Evolutionary conservation across 129 eudicot genomes (phyloP), one percentile per base, ranked within the genome.

Genomic region (Centrapalus pauciflorus): DNA sequence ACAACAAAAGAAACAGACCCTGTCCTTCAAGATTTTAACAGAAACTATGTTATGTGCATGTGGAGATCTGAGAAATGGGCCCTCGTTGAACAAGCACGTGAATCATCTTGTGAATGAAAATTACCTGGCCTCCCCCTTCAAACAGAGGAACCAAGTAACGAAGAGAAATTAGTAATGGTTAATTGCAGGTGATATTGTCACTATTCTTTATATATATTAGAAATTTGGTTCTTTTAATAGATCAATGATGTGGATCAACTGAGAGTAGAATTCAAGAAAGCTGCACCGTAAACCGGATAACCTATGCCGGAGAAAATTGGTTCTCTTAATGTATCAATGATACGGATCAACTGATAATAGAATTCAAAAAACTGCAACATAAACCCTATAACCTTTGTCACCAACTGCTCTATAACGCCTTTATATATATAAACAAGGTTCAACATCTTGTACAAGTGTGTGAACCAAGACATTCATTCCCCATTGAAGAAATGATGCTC

Each of bases 51-150:
- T 34, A 43, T 21, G 28, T n/a, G 50, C 28, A 25, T 1, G 41
- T 10, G 21, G 17, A 24, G 46, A 60, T 37, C 8, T 60, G 33
- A 64, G 30, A 51, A 27, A 26, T 72, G 50, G 9, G 43, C 25
- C 29, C 52, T 51, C 38, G 64, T 12, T 35, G 24, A 26, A 26
- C 7, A 45, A 23, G 43, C 61, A 60, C 11, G 40, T 50, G 32
- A 33, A 26, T 61, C 63, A 35, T 48, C 29, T 71, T 13, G 64
- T 34, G 32, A 32, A 71, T 46, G 67, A 33, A 38, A 32, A 28
- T 28, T 29, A 56, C 7, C 63, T 14, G 63, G 28, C 28, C 40
- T 56, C 28, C 63, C 13, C 40, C 32, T 56, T 55, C 17, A 27
- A 13, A 20, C 23, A 11, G 17, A 45, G 32, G 32, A 28, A 38